phyloP scores from a whole-genome alignment of 306 rosid species.

The Cucurbita maxima region DNA sequence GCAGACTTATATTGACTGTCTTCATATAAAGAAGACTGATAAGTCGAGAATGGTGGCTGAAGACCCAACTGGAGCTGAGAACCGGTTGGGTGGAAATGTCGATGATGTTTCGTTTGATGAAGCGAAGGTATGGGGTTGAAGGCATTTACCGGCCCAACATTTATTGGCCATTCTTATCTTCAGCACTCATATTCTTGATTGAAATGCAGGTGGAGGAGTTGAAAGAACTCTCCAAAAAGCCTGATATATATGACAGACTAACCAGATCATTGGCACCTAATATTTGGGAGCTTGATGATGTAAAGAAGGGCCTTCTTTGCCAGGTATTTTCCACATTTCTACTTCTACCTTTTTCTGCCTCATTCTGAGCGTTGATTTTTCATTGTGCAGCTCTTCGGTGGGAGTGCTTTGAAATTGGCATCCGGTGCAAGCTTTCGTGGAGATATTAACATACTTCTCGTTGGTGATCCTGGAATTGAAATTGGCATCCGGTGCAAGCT shows the following conservation, averaged over 20 bases:
- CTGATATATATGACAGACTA: constrained; percentile 74
- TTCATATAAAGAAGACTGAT: constrained; percentile 76
- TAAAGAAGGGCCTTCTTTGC: constrained; percentile 93
- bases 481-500: constrained; percentile 81
- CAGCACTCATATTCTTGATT: constrained; percentile 13
- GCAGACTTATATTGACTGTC: constrained; percentile 93
- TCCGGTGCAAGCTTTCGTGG: constrained; percentile 96
- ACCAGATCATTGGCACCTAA: constrained; percentile 90
- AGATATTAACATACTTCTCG: constrained; percentile 83
- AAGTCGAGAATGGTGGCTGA: constrained; percentile 78
- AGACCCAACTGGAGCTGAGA: constrained; percentile 46
- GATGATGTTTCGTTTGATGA: constrained; percentile 46
- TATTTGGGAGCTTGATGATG: constrained; percentile 97
- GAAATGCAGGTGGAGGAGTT: constrained; percentile 52
- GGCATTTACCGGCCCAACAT: not conserved
- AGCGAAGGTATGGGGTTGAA: constrained; percentile 33
- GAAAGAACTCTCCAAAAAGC: constrained; percentile 63
- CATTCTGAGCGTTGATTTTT: not conserved
- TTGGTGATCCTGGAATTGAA: constrained; percentile 97
- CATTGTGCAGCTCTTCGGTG: constrained; percentile 77
- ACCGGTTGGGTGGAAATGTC: constrained; percentile 15
- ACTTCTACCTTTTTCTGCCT: not conserved
- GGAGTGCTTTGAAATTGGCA: constrained; percentile 65
- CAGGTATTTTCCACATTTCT: constrained; percentile 36
- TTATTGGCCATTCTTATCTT: constrained; percentile 5